These are phyloP conservation scores for Brachypodium distachyon DNA, from an alignment of 202 grass and related monocot genomes.

Conservation along the genomic window DNA sequence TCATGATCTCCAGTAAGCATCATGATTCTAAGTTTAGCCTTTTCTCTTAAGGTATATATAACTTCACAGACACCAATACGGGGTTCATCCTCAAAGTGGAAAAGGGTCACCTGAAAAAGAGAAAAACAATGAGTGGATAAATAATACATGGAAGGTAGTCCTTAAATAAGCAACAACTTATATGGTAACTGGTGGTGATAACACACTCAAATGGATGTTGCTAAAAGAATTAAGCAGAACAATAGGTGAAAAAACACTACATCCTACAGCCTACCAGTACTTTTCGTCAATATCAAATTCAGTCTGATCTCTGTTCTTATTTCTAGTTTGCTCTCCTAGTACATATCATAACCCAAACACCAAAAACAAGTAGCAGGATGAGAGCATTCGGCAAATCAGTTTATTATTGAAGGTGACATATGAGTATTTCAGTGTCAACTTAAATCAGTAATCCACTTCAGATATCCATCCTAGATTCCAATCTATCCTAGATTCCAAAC, in stretches of 20 bases:
- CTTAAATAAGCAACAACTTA: background rate
- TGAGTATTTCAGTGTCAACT: background rate
- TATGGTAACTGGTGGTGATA: background rate
- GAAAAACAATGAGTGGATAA: background rate
- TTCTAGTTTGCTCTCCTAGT: background rate
- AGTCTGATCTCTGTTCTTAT: background rate
- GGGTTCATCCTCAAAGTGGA: conserved; percentile 97
- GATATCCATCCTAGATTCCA: background rate
- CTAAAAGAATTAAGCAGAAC: background rate
- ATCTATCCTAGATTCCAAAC: background rate
- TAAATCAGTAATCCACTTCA: background rate
- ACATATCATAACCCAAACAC: background rate
- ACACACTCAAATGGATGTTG: background rate
- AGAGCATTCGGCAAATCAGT: background rate
- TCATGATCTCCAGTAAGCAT: conserved; percentile 98
- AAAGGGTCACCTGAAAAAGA: conserved; percentile 81
- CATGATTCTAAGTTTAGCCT: conserved; percentile 84
- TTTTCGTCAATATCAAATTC: background rate
- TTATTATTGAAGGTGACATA: background rate
- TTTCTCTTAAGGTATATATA: conserved; percentile 77
- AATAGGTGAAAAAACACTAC: background rate
- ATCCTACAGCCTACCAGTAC: background rate
- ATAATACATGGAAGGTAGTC: background rate
- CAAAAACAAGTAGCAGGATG: background rate
- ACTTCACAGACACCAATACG: conserved; percentile 67